Evolutionary conservation across 768 basidiomycete species (phyloP).

Genomic region (Leccinum rimulosum): DNA sequence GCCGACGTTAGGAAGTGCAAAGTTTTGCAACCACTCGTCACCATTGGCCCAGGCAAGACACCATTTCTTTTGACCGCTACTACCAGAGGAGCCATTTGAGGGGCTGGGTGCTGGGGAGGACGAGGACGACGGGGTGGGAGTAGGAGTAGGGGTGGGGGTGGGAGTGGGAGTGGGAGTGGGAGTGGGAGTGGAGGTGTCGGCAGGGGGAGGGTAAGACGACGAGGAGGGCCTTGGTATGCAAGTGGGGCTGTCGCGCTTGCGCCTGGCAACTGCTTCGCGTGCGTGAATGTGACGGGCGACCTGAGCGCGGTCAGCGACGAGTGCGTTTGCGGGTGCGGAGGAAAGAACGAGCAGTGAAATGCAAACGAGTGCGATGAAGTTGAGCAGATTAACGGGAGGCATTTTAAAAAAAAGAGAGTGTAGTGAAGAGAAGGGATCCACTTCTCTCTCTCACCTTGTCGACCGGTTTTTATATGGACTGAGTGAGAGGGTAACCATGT

Average conservation of each 20-base stretch:
- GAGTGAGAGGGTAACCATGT: too few species aligned
- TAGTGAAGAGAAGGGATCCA: not conserved
- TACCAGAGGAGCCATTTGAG: not conserved
- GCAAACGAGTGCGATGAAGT: conserved; percentile 56
- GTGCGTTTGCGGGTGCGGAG: conserved; percentile 50
- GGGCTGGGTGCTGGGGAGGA: conserved; percentile 21
- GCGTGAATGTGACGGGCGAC: conserved; percentile 45
- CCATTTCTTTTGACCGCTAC: conserved; percentile 40
- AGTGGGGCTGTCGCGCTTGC: conserved; percentile 40
- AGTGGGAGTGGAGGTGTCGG: conserved; percentile 1
- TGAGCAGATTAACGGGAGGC: conserved; percentile 49
- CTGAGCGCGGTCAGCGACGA: conserved; percentile 41
- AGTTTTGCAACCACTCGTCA: conserved; percentile 46
- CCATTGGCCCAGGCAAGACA: conserved; percentile 66
- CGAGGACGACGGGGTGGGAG: conserved; percentile 9
- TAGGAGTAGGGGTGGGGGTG: conserved; percentile 11
- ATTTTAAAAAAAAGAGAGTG: conserved; percentile 30
- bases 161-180: conserved; percentile 2
- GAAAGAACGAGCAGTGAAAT: conserved; percentile 56
- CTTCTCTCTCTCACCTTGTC: too few species aligned
- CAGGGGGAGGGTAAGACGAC: conserved; percentile 4
- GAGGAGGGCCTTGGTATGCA: conserved; percentile 56
- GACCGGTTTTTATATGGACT: too few species aligned
- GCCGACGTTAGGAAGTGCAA: conserved; percentile 39
- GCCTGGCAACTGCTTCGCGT: conserved; percentile 49